Percentiles rank a stretch among this genome's conserved stretches.
Conservation (phyloP, 805 yeast genomes). For the Brettanomyces anomalus region DNA sequence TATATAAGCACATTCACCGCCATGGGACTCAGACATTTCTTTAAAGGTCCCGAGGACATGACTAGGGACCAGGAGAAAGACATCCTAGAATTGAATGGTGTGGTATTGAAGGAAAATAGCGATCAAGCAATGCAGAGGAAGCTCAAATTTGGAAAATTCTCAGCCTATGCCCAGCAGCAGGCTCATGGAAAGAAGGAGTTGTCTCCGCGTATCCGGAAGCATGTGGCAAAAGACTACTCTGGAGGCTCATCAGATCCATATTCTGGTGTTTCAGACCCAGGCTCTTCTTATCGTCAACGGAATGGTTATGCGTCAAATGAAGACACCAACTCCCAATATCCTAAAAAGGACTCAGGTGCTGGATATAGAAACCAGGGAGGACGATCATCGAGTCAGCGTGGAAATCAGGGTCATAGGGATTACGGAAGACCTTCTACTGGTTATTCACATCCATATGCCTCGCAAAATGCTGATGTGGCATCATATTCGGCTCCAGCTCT, state of each 20-base stretch:
- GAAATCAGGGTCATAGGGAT: too few species aligned
- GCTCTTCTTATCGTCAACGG: conserved; percentile 6
- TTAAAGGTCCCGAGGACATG: conserved; percentile 42
- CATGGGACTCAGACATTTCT: conserved; percentile 43
- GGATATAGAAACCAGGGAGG: too few species aligned
- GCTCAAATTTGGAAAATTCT: conserved; percentile 40
- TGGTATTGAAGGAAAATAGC: conserved; percentile 29
- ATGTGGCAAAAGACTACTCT: conserved; percentile 2
- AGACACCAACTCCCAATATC: too few species aligned
- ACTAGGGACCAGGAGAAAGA: conserved; percentile 33
- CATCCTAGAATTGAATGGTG: conserved; percentile 33
- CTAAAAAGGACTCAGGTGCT: too few species aligned
- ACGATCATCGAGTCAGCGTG: too few species aligned
- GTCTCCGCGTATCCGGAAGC: conserved; percentile 9
- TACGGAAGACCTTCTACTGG: too few species aligned
- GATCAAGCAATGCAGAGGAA: conserved; percentile 20
- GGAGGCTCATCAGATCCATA: too few species aligned
- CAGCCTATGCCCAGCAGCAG: conserved; percentile 35
- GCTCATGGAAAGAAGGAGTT: conserved; percentile 12
- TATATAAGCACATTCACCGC: too few species aligned
- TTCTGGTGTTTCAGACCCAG: background rate
- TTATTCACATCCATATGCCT: too few species aligned
- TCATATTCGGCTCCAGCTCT: background rate
- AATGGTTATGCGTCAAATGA: conserved; percentile 1
- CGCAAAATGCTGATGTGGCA: background rate